Evolutionary conservation across 2,329 filamentous ascomycete species (phyloP).

Genomic region (Leptographium procerum): DNA sequence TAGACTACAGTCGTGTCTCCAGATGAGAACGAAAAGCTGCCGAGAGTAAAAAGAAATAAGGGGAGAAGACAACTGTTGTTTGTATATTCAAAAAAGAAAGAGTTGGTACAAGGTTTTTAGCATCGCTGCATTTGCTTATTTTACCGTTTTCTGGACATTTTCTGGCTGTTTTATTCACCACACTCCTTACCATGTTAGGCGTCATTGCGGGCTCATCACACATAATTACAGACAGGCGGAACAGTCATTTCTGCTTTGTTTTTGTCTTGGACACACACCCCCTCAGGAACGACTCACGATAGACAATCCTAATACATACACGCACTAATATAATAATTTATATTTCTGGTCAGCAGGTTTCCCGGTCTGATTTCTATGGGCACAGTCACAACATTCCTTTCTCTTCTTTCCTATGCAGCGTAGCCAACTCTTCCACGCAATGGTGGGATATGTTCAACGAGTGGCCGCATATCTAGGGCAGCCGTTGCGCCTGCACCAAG

Average conservation of each 20-base stretch:
- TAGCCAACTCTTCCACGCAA: neutral
- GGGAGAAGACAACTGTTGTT: neutral
- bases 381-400: neutral
- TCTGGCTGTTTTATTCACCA: neutral
- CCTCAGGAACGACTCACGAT: slow-evolving; percentile 9
- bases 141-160: neutral
- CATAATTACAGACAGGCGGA: neutral
- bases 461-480: neutral
- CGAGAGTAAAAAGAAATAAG: neutral
- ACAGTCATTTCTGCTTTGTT: neutral
- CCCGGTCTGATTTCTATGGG: neutral
- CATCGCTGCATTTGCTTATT: neutral
- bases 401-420: neutral
- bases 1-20: neutral
- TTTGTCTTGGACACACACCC: slow-evolving; percentile 2
- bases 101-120: neutral
- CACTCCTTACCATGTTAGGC: neutral
- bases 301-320: slow-evolving; percentile 1
- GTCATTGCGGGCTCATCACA: neutral
- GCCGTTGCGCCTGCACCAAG: too few relatives aligned
- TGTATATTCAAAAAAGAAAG: neutral
- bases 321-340: slow-evolving; percentile 6
- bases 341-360: neutral
- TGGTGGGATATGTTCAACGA: neutral
- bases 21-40: neutral